These are phyloP conservation scores for Pseudogymnoascus pannorum DNA, from an alignment of 2,329 filamentous ascomycete genomes.

Conservation along the genomic window DNA sequence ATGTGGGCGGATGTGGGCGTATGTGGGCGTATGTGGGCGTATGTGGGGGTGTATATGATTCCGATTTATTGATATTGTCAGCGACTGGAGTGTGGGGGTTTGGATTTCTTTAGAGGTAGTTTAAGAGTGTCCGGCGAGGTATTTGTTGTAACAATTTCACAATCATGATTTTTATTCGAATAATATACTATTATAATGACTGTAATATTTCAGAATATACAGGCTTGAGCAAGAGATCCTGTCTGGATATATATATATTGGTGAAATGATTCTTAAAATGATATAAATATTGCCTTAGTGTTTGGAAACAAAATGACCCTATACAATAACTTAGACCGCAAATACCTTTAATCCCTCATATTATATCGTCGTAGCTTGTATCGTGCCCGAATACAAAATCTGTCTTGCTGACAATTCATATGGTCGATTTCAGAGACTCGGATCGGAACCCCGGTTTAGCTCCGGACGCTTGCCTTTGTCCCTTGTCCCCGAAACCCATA, in stretches of 20 bases:
- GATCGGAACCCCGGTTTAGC: slow-evolving; percentile 1
- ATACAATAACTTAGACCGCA: neutral
- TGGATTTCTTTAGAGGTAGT: neutral
- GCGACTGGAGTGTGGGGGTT: neutral
- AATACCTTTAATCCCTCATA: neutral
- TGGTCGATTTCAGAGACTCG: neutral
- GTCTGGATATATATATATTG: no score
- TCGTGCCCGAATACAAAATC: neutral
- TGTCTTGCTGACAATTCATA: neutral
- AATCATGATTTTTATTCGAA: neutral
- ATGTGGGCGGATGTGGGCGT: no score
- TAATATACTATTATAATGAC: neutral
- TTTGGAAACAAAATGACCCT: neutral
- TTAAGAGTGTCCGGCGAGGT: no score
- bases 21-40: no score
- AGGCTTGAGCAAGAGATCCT: no score
- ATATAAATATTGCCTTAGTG: no score
- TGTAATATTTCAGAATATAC: no score
- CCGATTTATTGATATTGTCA: neutral
- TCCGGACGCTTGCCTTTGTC: neutral
- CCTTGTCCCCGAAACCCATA: neutral
- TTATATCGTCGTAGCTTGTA: neutral
- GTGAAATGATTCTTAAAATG: no score
- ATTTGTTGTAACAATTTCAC: neutral
- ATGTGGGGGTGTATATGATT: neutral